Conservation (phyloP, 495 filamentous ascomycete genomes). For the Penicillium samsonianum region DNA sequence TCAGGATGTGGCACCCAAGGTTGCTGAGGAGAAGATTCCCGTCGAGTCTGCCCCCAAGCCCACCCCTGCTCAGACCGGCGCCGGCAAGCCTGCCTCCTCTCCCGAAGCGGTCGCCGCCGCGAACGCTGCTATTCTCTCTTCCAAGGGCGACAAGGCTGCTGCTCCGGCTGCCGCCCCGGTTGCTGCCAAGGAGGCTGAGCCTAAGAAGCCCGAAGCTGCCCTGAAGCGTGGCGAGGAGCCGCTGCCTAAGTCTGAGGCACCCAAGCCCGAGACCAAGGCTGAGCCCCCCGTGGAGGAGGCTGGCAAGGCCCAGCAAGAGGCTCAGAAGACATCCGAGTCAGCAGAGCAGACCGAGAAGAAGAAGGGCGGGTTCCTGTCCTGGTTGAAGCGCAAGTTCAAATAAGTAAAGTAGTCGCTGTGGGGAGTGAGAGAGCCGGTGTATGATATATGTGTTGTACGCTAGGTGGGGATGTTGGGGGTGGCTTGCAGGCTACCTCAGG, state of each 20-base stretch:
- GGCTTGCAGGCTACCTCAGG: not conserved
- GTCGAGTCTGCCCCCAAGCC: conserved; percentile 11
- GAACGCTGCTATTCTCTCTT: conserved; percentile 27
- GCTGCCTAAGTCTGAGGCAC: conserved; percentile 2
- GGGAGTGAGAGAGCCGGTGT: conserved; percentile 21
- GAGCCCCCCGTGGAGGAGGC: conserved; percentile 13
- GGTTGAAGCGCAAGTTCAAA: conserved; percentile 38
- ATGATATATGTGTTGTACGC: conserved; percentile 26
- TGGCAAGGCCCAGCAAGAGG: conserved; percentile 16
- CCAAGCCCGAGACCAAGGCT: conserved; percentile 14
- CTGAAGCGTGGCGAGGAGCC: conserved; percentile 28
- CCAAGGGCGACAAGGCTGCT: conserved; percentile 26
- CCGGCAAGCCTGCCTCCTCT: conserved; percentile 13
- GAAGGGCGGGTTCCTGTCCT: conserved; percentile 34
- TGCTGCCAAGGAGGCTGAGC: conserved; percentile 21
- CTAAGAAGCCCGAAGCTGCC: conserved; percentile 31
- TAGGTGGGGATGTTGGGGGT: conserved; percentile 7
- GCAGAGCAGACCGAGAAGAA: conserved; percentile 24
- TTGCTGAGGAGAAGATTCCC: conserved; percentile 73
- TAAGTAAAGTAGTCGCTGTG: conserved; percentile 13
- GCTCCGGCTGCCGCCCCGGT: conserved; percentile 16
- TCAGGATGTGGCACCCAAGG: conserved; percentile 49
- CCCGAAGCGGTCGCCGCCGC: conserved; percentile 31
- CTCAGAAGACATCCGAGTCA: conserved; percentile 15
- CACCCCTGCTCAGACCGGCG: conserved; percentile 1